Evolutionary conservation across 2,329 filamentous ascomycete genomes (phyloP), one percentile per base, ranked within the genome.

Genomic region (Gremmenia infestans): DNA sequence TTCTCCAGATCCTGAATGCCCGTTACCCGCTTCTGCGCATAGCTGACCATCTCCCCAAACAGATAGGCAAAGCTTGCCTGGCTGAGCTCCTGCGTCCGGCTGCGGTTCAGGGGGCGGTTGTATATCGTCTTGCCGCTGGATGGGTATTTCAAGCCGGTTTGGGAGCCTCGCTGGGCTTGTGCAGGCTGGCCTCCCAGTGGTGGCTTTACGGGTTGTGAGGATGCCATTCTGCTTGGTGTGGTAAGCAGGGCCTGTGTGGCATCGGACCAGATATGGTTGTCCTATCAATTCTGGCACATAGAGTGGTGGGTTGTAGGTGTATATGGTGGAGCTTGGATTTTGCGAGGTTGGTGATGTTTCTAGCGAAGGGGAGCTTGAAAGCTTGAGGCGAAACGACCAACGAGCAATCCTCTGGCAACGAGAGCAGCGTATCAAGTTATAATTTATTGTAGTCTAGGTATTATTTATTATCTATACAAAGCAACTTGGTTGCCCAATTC

Each of bases 71-170:
- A 97, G 74, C 90, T 91, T 11, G 94, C 85, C 70, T 95, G 88
- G 72, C 91, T 96, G 63, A 95, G 83, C 78, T 97, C 93, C 56
- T 89, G 83, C 66, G 89, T 90, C 72, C 91, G 89, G 66, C 86
- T 88, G 62, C 94, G 88, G 74, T 97, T 97, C 59, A 97, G 79
- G 60, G 96, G 91, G 54, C 94, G 84, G 78, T 97, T 91, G 78
- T 97, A 99, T 76, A 99, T 97, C 62, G 91, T 96, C 77, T 97
- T 97, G 76, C 91, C 91, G 72, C 86, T 96, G 55, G 89, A 89
- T 48, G 94, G 93, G 68, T 95, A 90, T 64, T 91, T 89, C 60
- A 99, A 85, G 25, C 89, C 86, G 36, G 79, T 71, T 62, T 79
- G 73, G 6, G 59, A 57, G 47, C 58, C 55, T 54, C 65, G 64